These are phyloP conservation scores for Leccinellum albellum DNA, from an alignment of 768 basidiomycete species.

Conservation along the genomic window DNA sequence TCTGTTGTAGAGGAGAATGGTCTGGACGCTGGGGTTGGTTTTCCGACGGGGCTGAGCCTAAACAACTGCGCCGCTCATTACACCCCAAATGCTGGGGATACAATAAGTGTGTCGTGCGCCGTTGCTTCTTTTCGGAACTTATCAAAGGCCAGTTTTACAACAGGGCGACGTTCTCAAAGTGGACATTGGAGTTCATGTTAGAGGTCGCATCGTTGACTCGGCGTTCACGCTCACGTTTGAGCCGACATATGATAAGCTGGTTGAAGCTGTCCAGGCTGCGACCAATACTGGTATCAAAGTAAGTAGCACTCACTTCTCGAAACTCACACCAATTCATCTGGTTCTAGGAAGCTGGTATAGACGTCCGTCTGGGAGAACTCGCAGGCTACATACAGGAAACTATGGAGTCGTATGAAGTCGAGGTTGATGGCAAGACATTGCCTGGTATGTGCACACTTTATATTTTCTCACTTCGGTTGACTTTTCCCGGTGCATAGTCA, in stretches of 20 bases:
- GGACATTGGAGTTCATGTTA: conserved; percentile 95
- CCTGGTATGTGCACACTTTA: conserved; percentile 51
- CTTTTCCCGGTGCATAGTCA: conserved; percentile 52
- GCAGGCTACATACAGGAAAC: conserved; percentile 93
- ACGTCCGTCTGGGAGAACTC: conserved; percentile 88
- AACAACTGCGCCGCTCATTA: conserved; percentile 98
- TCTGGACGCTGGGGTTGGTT: conserved; percentile 82
- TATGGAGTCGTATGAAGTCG: conserved; percentile 98
- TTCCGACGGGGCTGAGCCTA: conserved; percentile 91
- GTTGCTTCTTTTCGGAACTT: conserved; percentile 1
- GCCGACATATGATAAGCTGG: conserved; percentile 81
- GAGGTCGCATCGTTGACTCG: conserved; percentile 92
- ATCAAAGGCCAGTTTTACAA: conserved; percentile 60
- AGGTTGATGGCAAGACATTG: conserved; percentile 76
- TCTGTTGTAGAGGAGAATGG: conserved; percentile 91
- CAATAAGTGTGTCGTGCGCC: conserved; percentile 49
- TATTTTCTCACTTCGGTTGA: neutral
- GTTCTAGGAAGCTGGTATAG: conserved; percentile 89
- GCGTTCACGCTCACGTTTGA: conserved; percentile 93
- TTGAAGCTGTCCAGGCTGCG: conserved; percentile 91
- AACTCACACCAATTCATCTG: conserved; percentile 4
- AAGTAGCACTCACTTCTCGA: conserved; percentile 12
- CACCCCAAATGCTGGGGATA: conserved; percentile 92
- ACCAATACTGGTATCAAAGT: conserved; percentile 91
- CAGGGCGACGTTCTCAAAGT: conserved; percentile 91